Percentiles rank a stretch among this genome's conserved stretches.
Evolutionary conservation across 768 basidiomycete genomes (phyloP).

Genomic region (Pulveroboletus sp.): DNA sequence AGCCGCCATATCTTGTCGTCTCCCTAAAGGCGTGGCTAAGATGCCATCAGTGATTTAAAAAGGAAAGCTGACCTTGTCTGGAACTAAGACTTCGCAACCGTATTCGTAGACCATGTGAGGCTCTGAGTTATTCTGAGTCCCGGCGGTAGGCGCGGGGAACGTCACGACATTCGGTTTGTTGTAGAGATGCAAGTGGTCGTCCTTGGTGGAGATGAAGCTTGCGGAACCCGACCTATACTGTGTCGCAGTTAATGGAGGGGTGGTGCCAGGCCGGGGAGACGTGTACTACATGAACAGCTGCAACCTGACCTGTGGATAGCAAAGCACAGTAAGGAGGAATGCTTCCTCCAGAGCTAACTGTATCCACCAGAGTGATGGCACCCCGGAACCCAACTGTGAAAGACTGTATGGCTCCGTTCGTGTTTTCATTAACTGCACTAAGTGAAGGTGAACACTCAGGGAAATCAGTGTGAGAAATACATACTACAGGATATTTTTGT

Average conservation of each 20-base stretch:
- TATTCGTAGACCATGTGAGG: constrained; percentile 67
- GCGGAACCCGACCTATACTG: constrained; percentile 57
- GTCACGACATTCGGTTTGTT: constrained; percentile 40
- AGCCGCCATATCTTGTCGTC: constrained; percentile 70
- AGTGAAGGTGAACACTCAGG: not conserved
- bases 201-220: constrained; percentile 47
- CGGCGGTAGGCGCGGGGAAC: constrained; percentile 46
- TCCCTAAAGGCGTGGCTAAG: constrained; percentile 41
- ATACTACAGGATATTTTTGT: constrained; percentile 61
- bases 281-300: constrained; percentile 55
- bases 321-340: constrained; percentile 50
- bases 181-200: constrained; percentile 35
- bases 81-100: constrained; percentile 55
- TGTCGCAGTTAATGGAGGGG: not conserved
- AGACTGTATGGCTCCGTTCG: constrained; percentile 48
- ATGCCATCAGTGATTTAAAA: not conserved
- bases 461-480: constrained; percentile 21
- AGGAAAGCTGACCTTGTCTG: constrained; percentile 52
- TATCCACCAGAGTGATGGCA: constrained; percentile 43
- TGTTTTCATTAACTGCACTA: constrained; percentile 60
- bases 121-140: constrained; percentile 40
- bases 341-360: constrained; percentile 47
- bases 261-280: not conserved
- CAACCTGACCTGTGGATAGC: constrained; percentile 57
- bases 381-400: constrained; percentile 50